Base-by-base conservation (phyloP, 1,284 basidiomycete species). In the Tylopilus orsonianus region DNA sequence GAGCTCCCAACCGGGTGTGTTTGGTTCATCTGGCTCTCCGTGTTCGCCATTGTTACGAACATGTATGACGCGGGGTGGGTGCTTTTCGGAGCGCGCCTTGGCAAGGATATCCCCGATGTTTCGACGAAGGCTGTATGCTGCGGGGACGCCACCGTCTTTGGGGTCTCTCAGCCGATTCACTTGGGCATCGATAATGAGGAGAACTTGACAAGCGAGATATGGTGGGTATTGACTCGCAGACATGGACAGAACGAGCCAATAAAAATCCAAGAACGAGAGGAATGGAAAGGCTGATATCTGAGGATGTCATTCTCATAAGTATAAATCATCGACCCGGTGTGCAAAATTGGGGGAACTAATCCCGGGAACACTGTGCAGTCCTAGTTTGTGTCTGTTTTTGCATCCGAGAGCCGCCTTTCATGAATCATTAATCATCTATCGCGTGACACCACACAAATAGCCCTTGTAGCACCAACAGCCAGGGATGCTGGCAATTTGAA, bases 171-270 rank as follows among this genome's bases (percentile, higher is more conserved):
- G 71, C 66, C 78, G 72, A 55, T 69, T 70, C 29, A 63, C 64
- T 61, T 86, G 84, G 51, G 77, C 73, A 60, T 83, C 81, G 56
- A 85, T 71, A 48, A 84, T 65, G 54, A 86, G 75, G 50, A 86
- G 77, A 26, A 81, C 76, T 50, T 77, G 75, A 45, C 54, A 57
- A n/a, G 59, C n/a, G 45, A 50, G 41, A 33, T 13, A 52, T 35
- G 52, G 30, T 5, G 54, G 42, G 12, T 46, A 41, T 40, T 67
- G 62, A 39, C 51, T 53, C 18, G 46, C 39, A 41, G 62, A 52
- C 61, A 67, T 67, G 49, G 14, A 16, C 8, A 14, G 19, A 34
- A 24, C 22, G 26, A 16, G 13, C 30, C 27, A 35, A 3, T 12
- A n/a, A 22, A 41, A 27, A 26, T 2, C 4, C 8, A 23, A 34